Evolutionary conservation across 305 asterid species (phyloP), one percentile per base, ranked within the genome.

Genomic region (Rubia tinctorum): DNA sequence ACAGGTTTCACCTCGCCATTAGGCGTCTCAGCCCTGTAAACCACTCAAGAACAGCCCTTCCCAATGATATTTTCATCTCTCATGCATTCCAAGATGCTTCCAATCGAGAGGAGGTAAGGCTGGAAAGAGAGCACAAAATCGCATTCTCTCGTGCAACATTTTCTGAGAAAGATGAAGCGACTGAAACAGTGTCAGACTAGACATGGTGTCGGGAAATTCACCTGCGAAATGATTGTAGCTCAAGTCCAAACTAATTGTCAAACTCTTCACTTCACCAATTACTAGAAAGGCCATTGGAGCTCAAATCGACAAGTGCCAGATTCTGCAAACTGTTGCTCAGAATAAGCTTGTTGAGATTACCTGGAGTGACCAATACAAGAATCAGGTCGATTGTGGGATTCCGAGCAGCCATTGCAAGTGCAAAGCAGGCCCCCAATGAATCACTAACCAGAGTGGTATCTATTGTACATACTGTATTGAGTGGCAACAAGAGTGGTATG

Each of bases 11-110:
- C 25, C 64, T 91, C 96, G 2, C 99, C 97, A 10, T 82, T 90
- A 1, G 95, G 91, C 91, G 89, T 82, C 75, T 90, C 97, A 3
- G 86, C 99, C 76, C 80, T 85, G 82, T 89, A 91, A 40, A 94
- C 99, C 1, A 91, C 96, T 17, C 99, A 97, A 0, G 99, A 89
- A 64, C 84, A 90, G 49, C 99, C 99, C 81, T 94, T 91, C 42
- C 99, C 99, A 0, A 94, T 75, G 1, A 89, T 80, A 71, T 94
- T 94, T 76, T 94, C 99, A 1, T 90, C 99, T 66, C 80, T 81
- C 77, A 94, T 72, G 76, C 97, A 88, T 64, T 73, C 89, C 89
- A 91, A 77, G 82, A 94, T 90, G 91, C 83, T 84, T 49, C 90
- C 95, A 30, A 91, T 76, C 0, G 85, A 69, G 78, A 87, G 79